Evolutionary conservation across 257 asterid genomes (phyloP).

Genomic region (Anisodus tanguticus): DNA sequence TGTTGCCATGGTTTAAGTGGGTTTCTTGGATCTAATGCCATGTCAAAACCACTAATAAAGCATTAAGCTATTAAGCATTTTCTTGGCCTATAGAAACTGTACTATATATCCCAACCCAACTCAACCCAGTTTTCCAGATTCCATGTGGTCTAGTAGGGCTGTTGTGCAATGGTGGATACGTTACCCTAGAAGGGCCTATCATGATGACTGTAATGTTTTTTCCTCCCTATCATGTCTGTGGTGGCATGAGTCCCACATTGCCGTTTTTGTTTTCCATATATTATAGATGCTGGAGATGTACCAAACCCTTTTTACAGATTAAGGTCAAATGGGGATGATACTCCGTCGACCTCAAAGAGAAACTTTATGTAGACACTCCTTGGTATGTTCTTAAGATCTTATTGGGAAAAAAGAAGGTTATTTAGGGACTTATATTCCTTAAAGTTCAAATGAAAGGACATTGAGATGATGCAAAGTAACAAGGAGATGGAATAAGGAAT

Average conservation of each 20-base stretch:
- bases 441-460: neutral
- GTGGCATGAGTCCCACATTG: neutral
- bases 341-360: neutral
- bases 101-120: neutral
- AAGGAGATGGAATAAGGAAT: constrained; percentile 15
- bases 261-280: neutral
- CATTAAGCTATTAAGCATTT: neutral
- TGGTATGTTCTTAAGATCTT: neutral
- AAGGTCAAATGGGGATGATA: constrained; percentile 1
- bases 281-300: neutral
- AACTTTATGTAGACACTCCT: neutral
- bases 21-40: neutral
- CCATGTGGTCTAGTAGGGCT: neutral
- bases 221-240: too few species aligned
- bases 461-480: neutral
- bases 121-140: constrained; percentile 18
- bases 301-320: neutral
- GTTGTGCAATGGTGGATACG: neutral
- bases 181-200: neutral
- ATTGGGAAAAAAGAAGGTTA: neutral
- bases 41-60: neutral
- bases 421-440: neutral
- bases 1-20: neutral
- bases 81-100: neutral
- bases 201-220: neutral